Evolutionary conservation across 1,139 yeast species (phyloP), one percentile per base, ranked within the genome.

Genomic region (Saccharomycopsis hybrid): DNA sequence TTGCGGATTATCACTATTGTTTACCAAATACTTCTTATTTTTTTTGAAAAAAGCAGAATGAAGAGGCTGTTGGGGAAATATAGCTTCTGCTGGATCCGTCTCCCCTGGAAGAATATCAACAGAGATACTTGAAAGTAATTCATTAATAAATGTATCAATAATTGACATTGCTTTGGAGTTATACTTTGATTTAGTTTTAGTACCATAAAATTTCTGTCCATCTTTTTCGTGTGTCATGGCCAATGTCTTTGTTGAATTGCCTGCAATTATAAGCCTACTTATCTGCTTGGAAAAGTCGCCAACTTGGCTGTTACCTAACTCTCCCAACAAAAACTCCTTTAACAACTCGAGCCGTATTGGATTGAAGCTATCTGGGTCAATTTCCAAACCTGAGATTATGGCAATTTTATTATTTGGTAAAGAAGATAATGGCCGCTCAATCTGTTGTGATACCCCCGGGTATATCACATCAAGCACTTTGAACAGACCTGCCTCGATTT

Each of bases 1-100:
- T 25, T 75, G 60, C 2, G 71, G 61, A 2, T 69, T 64, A 2
- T 65, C 61, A n/a, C 72, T 72, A 9, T 58, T 41, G 35, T 29
- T 36, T 28, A 30, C 25, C 33, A 74, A 63, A 52, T 70, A 75
- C 13, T 67, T 64, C 40, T 73, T 68, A 31, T 80, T 71, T 24
- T 67, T 63, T 4, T 71, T 70, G 60, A 92, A 80, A 53, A 92
- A 70, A 1, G 95, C 83, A 51, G 72, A 73, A 62, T 92, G 96
- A 13, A 92, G 65, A 2, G 95, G 86, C 62, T 86, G 96, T 65
- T 92, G 97, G 0, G 99, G 99, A 55, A 88, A 66, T 50, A 94
- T 78, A 18, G 77, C 70, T 57, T 85, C 95, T 5, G 89, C 81
- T 0, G 97, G 96, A 63, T 92, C 99, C 5, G 72, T 67, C 3